These are phyloP conservation scores for Thinopyrum elongatum DNA, from an alignment of 176 grass and related monocot species.

Conservation along the genomic window DNA sequence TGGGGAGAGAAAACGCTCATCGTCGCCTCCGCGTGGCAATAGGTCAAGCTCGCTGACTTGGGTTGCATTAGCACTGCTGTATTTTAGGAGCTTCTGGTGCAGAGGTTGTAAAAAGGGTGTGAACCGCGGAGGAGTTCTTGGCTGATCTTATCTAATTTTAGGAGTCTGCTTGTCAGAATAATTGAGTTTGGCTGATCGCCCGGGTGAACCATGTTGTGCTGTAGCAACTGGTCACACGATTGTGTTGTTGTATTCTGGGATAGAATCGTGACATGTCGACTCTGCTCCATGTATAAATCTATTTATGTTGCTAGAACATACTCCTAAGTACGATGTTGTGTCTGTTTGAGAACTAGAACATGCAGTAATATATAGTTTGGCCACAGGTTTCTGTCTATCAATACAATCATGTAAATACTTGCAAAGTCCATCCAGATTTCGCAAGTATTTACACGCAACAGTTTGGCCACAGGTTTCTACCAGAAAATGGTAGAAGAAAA, in stretches of 20 bases:
- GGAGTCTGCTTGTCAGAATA: slow-evolving; percentile 45
- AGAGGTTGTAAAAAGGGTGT: slow-evolving; percentile 37
- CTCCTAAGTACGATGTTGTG: background rate
- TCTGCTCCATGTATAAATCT: slow-evolving; percentile 36
- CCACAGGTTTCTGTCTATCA: background rate
- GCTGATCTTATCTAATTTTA: slow-evolving; percentile 47
- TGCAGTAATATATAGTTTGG: too few species aligned
- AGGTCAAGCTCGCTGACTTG: slow-evolving; percentile 40
- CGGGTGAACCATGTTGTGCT: slow-evolving; percentile 26
- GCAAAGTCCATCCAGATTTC: background rate
- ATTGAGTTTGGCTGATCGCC: slow-evolving; percentile 31
- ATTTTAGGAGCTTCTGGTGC: slow-evolving; percentile 47
- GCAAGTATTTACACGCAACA: too few species aligned
- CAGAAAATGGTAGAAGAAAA: background rate
- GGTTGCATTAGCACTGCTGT: slow-evolving; percentile 31
- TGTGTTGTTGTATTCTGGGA: slow-evolving; percentile 34
- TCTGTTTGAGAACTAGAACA: background rate
- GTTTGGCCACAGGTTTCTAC: background rate
- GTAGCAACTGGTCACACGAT: slow-evolving; percentile 17
- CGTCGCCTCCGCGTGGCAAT: slow-evolving; percentile 87
- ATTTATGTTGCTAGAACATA: slow-evolving; percentile 29
- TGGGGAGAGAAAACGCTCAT: slow-evolving; percentile 90
- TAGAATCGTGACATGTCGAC: slow-evolving; percentile 29
- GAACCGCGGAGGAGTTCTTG: slow-evolving; percentile 24
- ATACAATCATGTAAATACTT: background rate